Percentiles rank a stretch among this genome's conserved stretches.
Conservation (phyloP, 306 rosid genomes). For the Rosa multiflora region DNA sequence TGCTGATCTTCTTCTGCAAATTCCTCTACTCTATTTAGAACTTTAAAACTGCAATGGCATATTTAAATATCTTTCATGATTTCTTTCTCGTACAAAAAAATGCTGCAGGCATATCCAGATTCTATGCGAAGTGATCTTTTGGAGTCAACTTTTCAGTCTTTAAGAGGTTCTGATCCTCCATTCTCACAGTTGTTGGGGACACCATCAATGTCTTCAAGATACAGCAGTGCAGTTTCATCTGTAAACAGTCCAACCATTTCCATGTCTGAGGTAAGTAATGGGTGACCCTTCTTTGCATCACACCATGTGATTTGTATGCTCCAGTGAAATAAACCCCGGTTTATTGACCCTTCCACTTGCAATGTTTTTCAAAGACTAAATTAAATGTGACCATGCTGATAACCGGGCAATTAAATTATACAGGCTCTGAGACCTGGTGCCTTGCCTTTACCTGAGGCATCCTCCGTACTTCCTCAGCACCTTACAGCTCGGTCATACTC, state of each 20-base stretch:
- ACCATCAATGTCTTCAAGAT: constrained; percentile 39
- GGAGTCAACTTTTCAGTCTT: constrained; percentile 23
- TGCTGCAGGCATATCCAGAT: constrained; percentile 30
- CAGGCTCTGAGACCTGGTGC: constrained; percentile 44
- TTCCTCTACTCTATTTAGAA: not conserved
- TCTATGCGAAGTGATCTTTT: constrained; percentile 28
- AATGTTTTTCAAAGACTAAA: not conserved
- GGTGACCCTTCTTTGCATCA: constrained; percentile 7
- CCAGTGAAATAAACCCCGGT: not conserved
- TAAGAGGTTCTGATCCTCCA: constrained; percentile 22
- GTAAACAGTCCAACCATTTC: constrained; percentile 34
- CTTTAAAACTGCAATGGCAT: constrained; percentile 5
- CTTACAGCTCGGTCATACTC: constrained; percentile 18
- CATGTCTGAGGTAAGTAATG: constrained; percentile 41
- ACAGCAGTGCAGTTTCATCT: constrained; percentile 34
- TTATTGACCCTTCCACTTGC: not conserved
- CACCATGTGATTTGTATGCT: constrained; percentile 11
- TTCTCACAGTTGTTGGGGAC: constrained; percentile 25
- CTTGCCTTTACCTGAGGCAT: constrained; percentile 34
- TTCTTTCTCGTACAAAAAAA: not conserved
- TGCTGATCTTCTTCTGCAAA: not conserved
- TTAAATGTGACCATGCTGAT: not conserved
- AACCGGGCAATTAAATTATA: constrained; percentile 20
- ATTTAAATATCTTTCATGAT: not conserved
- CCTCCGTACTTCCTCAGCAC: constrained; percentile 28